Evolutionary conservation across 192 early-diverging fungal species (phyloP).

Genomic region (Geosiphon pyriformis): DNA sequence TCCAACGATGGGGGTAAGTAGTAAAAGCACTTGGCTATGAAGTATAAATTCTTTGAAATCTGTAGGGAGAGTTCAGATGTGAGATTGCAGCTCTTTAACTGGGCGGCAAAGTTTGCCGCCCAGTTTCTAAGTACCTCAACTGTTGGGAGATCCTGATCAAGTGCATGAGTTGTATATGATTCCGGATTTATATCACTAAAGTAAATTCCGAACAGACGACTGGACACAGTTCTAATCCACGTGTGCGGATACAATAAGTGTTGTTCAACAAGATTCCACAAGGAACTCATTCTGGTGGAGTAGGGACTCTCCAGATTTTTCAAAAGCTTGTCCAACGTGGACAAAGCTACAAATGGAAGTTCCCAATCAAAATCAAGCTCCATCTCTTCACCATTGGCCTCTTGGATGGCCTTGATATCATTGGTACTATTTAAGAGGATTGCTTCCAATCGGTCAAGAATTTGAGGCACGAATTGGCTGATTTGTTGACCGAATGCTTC

Average conservation of each 20-base stretch:
- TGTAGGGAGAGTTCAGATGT: conserved; percentile 79
- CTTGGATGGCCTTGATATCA: conserved; percentile 24
- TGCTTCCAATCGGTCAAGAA: conserved; percentile 46
- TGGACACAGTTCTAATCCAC: conserved; percentile 76
- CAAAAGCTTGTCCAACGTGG: conserved; percentile 68
- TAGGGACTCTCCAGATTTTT: conserved; percentile 50
- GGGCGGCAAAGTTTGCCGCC: conserved; percentile 48
- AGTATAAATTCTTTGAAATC: conserved; percentile 91
- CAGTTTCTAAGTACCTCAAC: conserved; percentile 45
- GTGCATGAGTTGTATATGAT: conserved; percentile 26
- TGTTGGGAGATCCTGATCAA: conserved; percentile 32
- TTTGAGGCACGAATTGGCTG: conserved; percentile 41
- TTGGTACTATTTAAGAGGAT: conserved; percentile 41
- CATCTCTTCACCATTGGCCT: conserved; percentile 37
- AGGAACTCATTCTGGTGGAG: conserved; percentile 36
- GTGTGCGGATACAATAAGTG: conserved; percentile 82
- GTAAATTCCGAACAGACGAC: conserved; percentile 70
- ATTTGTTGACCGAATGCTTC: conserved; percentile 70
- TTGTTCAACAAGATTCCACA: conserved; percentile 65
- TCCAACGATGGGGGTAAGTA: conserved; percentile 26
- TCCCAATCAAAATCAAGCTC: conserved; percentile 77
- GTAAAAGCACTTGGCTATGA: conserved; percentile 73
- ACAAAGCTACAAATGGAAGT: conserved; percentile 75
- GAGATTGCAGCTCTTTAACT: conserved; percentile 62
- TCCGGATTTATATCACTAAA: conserved; percentile 67